Conservation (phyloP, 108 stramenopile genomes). For the Mayamaea pseudoterrestris region DNA sequence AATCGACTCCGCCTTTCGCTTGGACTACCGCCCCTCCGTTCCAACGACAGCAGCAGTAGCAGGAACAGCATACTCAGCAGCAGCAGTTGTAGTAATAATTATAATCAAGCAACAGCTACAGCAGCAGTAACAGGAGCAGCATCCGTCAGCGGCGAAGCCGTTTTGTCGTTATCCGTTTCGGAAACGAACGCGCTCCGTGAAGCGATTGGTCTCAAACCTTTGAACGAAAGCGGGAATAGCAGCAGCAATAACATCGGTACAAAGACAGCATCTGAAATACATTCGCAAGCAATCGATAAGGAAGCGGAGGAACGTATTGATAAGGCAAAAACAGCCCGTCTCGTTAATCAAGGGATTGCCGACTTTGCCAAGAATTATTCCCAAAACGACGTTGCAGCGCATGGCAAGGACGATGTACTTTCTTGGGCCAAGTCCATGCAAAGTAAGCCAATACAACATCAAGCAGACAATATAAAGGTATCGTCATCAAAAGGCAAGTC, state of each 20-base stretch:
- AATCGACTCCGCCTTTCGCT: slow-evolving; percentile 64
- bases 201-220: slow-evolving; percentile 57
- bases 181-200: slow-evolving; percentile 69
- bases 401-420: slow-evolving; percentile 14
- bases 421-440: slow-evolving; percentile 58
- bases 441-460: slow-evolving; percentile 5
- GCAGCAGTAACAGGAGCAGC: neutral
- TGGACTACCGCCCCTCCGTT: slow-evolving; percentile 52
- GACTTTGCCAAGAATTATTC: slow-evolving; percentile 16
- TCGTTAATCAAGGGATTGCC: slow-evolving; percentile 29
- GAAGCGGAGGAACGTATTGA: slow-evolving; percentile 40
- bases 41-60: neutral
- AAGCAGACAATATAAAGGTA: slow-evolving; percentile 12
- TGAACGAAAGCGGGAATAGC: slow-evolving; percentile 7
- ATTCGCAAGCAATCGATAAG: slow-evolving; percentile 37
- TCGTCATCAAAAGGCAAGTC: slow-evolving; percentile 18
- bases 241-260: neutral
- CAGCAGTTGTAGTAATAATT: neutral
- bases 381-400: slow-evolving; percentile 2
- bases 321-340: slow-evolving; percentile 32
- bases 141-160: slow-evolving; percentile 13
- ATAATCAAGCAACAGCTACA: neutral
- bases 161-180: slow-evolving; percentile 48
- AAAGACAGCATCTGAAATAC: slow-evolving; percentile 19
- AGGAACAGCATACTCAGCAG: neutral